Percentiles rank a stretch among this genome's conserved stretches.
phyloP scores from a whole-genome alignment of 2,329 filamentous ascomycete species.

The Epichloe glyceriae region DNA sequence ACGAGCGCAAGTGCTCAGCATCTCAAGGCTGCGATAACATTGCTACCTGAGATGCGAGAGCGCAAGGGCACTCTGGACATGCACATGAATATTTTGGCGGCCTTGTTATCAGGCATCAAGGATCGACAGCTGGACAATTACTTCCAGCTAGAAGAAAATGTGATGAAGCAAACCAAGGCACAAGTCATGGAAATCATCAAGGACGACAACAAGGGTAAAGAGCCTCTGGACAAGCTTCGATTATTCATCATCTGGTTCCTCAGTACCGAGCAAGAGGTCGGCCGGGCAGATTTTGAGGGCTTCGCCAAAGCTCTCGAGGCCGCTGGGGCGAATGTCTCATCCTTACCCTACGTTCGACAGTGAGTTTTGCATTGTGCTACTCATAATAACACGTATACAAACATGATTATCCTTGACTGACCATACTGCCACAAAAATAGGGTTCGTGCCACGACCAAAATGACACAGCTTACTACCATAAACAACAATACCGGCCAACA shows the following conservation, averaged over 20 bases:
- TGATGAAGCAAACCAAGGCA: slow-evolving; percentile 79
- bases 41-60: slow-evolving; percentile 82
- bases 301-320: slow-evolving; percentile 74
- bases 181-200: slow-evolving; percentile 82
- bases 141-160: slow-evolving; percentile 87
- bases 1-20: slow-evolving; percentile 83
- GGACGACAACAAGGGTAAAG: slow-evolving; percentile 66
- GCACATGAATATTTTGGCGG: slow-evolving; percentile 97
- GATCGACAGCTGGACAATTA: slow-evolving; percentile 91
- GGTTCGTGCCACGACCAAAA: slow-evolving; percentile 87
- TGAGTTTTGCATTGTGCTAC: slow-evolving; percentile 27
- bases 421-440: slow-evolving; percentile 26
- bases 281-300: slow-evolving; percentile 65
- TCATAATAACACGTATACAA: background rate
- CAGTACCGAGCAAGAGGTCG: slow-evolving; percentile 82
- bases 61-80: slow-evolving; percentile 89
- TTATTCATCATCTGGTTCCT: slow-evolving; percentile 96
- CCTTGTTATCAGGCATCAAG: slow-evolving; percentile 67
- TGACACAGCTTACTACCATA: slow-evolving; percentile 93
- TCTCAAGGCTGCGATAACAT: slow-evolving; percentile 86
- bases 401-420: background rate
- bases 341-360: slow-evolving; percentile 78
- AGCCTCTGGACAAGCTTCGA: slow-evolving; percentile 79
- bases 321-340: slow-evolving; percentile 62
- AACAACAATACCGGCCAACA: slow-evolving; percentile 54